Evolutionary conservation across 257 asterid species (phyloP), one percentile per base, ranked within the genome.

Genomic region (Ehretia macrophylla): DNA sequence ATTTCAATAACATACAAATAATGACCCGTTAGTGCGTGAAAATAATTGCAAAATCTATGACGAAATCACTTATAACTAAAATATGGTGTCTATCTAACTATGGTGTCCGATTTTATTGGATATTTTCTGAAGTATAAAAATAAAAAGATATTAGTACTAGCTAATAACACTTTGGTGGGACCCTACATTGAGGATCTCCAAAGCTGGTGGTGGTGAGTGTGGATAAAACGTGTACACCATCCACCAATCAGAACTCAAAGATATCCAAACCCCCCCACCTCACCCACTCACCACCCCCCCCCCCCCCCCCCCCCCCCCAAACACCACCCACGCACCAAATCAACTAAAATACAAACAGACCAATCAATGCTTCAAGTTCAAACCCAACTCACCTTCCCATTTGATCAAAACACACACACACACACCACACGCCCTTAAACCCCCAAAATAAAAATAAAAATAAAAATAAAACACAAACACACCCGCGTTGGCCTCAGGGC

Each of bases 191-290:
- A 23, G 55, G 48, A 45, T 53, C 39, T 18, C 51, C 4, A 32
- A 48, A 13, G 23, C 22, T 51, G 12, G 39, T 55, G 46, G 69
- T 62, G 73, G 75, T 23, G 37, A 87, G 83, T 81, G 92, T 81
- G 91, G 95, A 84, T 89, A 86, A 42, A 89, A 80, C 91, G 85
- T 72, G 90, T 59, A 59, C 69, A 50, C 38, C 22, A 68, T 51
- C 48, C 22, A 37, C 97, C 97, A 90, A 90, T 90, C 81, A 83
- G 16, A 78, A 53, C 16, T 23, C 72, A 70, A 6, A 81, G 87
- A 85, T 74, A 90, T 90, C 95, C 79, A 62, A 22, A 22, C 6
- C 13, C 49, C 17, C 37, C 37, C 64, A 50, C 40, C 54, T 10
- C 22, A 53, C 22, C 18, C 12, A 3, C 50, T 52, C 10, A 13